Percentiles rank a stretch among this genome's conserved stretches.
Conservation (phyloP, 2,329 filamentous ascomycete species). For the Onygenales sp. region DNA sequence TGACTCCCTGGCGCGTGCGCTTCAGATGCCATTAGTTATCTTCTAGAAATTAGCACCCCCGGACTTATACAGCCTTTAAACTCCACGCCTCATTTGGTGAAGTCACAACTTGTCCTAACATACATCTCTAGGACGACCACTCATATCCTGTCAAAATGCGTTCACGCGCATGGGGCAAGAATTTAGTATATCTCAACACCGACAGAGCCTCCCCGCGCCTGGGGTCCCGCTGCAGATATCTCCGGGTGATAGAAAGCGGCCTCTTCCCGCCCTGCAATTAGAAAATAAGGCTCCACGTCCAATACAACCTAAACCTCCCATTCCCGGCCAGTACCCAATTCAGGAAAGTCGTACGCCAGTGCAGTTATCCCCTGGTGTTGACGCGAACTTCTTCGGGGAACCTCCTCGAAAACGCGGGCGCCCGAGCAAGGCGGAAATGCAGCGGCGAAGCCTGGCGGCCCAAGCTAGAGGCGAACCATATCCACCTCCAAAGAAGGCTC, state of each 20-base stretch:
- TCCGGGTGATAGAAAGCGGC: constrained; percentile 15
- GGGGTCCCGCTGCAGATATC: constrained; percentile 9
- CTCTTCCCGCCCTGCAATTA: constrained; percentile 20
- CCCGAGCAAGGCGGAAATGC: constrained; percentile 32
- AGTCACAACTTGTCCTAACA: neutral
- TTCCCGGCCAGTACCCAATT: constrained; percentile 21
- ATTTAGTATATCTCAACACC: constrained; percentile 13
- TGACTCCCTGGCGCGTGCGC: constrained; percentile 1
- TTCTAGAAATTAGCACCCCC: neutral
- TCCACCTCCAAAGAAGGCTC: constrained; percentile 18
- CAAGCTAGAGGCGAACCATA: constrained; percentile 31
- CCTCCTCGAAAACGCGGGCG: constrained; percentile 34
- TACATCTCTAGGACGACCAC: constrained; percentile 25
- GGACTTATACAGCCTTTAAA: neutral
- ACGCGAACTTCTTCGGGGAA: constrained; percentile 18
- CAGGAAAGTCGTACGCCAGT: constrained; percentile 25
- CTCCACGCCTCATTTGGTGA: neutral
- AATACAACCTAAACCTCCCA: constrained; percentile 31
- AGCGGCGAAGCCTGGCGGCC: constrained; percentile 28
- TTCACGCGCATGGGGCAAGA: constrained; percentile 26
- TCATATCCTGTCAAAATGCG: constrained; percentile 28
- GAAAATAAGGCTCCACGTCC: constrained; percentile 23
- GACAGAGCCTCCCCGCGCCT: constrained; percentile 12
- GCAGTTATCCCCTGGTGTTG: constrained; percentile 26
- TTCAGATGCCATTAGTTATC: neutral